These are phyloP conservation scores for Cryptosporidium meleagridis DNA, from an alignment of 169 alveolate genomes.

Conservation along the genomic window DNA sequence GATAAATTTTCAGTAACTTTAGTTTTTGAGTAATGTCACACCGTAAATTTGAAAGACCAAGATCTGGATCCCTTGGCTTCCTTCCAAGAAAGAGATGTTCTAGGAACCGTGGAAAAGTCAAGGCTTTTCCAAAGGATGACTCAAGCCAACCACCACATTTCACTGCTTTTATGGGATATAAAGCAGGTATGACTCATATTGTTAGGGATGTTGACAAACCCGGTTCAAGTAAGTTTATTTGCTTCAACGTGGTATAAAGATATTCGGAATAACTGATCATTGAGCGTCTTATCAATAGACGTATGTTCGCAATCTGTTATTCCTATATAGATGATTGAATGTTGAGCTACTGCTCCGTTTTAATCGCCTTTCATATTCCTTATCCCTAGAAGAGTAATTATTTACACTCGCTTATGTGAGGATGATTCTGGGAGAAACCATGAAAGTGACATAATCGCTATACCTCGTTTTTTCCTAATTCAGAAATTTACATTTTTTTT, in stretches of 20 bases:
- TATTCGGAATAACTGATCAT: not conserved
- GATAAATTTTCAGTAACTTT: not conserved
- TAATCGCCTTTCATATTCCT: constrained; percentile 75
- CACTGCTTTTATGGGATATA: constrained; percentile 99
- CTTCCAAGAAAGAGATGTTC: constrained; percentile 96
- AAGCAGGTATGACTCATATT: constrained; percentile 99
- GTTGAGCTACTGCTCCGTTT: constrained; percentile 69
- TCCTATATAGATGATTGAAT: constrained; percentile 27
- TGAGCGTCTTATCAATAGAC: constrained; percentile 56
- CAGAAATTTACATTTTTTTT: not conserved
- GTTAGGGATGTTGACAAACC: constrained; percentile 98
- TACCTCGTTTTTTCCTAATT: not conserved
- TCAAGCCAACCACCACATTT: constrained; percentile 94
- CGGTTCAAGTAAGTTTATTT: constrained; percentile 88
- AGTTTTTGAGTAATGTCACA: constrained; percentile 93
- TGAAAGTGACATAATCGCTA: constrained; percentile 66
- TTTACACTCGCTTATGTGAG: constrained; percentile 65
- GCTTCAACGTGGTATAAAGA: not conserved
- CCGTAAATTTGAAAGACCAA: constrained; percentile 99
- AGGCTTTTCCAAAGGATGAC: constrained; percentile 99
- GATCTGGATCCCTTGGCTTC: constrained; percentile 99
- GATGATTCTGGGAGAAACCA: constrained; percentile 79
- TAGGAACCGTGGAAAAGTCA: constrained; percentile 89
- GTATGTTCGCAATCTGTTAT: constrained; percentile 22
- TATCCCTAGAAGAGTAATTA: constrained; percentile 71